Conservation (phyloP, 192 early-diverging fungal genomes). For the Coemansia sp. region DNA sequence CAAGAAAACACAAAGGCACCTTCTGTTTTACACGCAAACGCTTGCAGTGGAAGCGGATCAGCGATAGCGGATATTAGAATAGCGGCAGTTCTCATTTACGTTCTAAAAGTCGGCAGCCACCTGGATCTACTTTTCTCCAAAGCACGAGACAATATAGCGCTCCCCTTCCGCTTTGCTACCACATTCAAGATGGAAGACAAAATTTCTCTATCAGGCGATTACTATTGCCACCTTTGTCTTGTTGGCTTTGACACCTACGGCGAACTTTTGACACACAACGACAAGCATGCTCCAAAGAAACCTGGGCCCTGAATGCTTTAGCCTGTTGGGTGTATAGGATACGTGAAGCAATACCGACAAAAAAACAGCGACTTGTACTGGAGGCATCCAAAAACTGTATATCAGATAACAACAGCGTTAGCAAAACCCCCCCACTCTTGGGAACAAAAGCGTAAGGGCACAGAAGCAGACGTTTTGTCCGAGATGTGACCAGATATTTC, state of each 20-base stretch:
- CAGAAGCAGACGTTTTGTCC: not conserved
- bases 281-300: conserved; percentile 1
- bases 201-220: not conserved
- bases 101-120: not conserved
- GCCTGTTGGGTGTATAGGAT: too few relatives aligned
- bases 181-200: not conserved
- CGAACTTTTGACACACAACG: conserved; percentile 24
- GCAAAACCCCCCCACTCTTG: not conserved
- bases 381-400: not conserved
- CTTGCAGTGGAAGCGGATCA: not conserved
- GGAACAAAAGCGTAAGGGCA: not conserved
- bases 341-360: too few relatives aligned
- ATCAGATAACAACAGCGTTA: not conserved
- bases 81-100: not conserved
- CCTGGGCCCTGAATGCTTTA: not conserved
- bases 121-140: not conserved
- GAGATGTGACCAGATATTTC: not conserved
- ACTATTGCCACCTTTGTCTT: conserved; percentile 14
- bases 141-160: too few relatives aligned
- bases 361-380: not conserved
- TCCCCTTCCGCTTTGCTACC: not conserved
- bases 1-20: not conserved
- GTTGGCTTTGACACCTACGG: conserved; percentile 22
- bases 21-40: not conserved
- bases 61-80: not conserved